phyloP scores from a whole-genome alignment of 805 yeast genomes.

The Lipomyces chichibuensis region DNA sequence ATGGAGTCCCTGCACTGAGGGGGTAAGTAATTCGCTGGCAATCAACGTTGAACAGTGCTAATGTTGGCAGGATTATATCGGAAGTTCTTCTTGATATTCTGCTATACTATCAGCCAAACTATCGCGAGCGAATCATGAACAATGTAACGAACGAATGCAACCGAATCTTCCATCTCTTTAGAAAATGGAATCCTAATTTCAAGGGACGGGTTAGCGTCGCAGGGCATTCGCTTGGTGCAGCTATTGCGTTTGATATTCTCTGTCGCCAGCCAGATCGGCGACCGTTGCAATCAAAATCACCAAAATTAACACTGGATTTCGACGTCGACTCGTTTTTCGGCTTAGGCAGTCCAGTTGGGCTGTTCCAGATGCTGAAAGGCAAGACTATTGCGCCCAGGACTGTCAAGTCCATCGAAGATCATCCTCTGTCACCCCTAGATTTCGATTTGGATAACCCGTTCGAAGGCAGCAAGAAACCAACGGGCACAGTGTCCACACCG shows the following conservation, averaged over 20 bases:
- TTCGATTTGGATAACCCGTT: constrained; percentile 30
- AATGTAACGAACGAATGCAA: constrained; percentile 70
- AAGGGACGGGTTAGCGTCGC: constrained; percentile 79
- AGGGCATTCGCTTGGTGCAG: constrained; percentile 93
- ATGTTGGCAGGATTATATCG: constrained; percentile 67
- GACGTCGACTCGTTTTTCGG: constrained; percentile 75
- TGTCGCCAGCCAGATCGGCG: constrained; percentile 49
- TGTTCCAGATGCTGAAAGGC: constrained; percentile 73
- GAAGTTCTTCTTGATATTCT: constrained; percentile 85
- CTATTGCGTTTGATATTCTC: constrained; percentile 76
- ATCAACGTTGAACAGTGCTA: neutral
- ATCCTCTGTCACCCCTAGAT: constrained; percentile 19
- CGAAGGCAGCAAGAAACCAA: neutral
- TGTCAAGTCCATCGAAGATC: neutral
- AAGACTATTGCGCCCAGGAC: constrained; percentile 52
- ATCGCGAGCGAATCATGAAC: constrained; percentile 61
- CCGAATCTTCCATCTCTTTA: constrained; percentile 59
- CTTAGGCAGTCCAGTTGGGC: constrained; percentile 89
- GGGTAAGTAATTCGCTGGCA: constrained; percentile 14
- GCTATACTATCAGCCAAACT: constrained; percentile 69
- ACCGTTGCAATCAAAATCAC: neutral
- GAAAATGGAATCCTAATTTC: constrained; percentile 67
- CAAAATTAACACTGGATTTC: constrained; percentile 54
- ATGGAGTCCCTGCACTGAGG: constrained; percentile 66
- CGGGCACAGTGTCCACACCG: constrained; percentile 45